Base-by-base conservation (phyloP, 2,329 filamentous ascomycete genomes). In the Cordyceps sp. region DNA sequence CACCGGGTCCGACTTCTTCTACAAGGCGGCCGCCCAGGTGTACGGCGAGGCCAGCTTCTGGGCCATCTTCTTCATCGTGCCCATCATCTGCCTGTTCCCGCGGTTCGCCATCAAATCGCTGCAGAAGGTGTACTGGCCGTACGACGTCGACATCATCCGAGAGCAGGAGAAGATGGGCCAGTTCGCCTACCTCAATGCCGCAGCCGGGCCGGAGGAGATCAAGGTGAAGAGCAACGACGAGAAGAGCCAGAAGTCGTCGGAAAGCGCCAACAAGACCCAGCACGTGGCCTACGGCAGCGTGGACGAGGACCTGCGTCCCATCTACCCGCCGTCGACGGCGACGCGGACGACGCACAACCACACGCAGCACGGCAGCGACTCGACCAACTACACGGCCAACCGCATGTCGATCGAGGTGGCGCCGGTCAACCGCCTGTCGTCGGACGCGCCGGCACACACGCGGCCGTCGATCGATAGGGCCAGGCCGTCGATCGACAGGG, bases 101-200 rank as follows among this genome's bases (percentile, higher is more conserved):
- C 77, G 90, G 18, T 93, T 96, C 53, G 69, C 73, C 30, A 66
- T 81, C 59, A 98, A 98, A 59, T 65, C 77, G 21, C 58, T 90
- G 31, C 90, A 96, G 54, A 98, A 98, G 58, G 80, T 93, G 33
- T 96, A 85, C 58, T 82, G 79, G 54, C 90, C 90, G 4, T 78
- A 79, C 42, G 90, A 98, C 46, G 77, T 94, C 36, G 90, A 98
- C 52, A 93, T 98, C 41, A 76, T 98, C 46, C 83, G 90, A 30
- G 90, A 98, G 55, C 85, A 96, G 59, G 74, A 92, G 38, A 72
- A 72, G 19, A 66, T 76, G 57, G 90, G 90, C 42, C 76, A 78
- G 47, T 96, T 92, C 52, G 73, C 79, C 41, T 72, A 84, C 45
- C 64, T 88, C 31, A 42, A 48, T 12, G 47, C 43, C 61, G 61